Percentiles rank a stretch among this genome's conserved stretches.
phyloP scores from a whole-genome alignment of 192 early-diverging fungal species.

The Chytriomyces confervae region DNA sequence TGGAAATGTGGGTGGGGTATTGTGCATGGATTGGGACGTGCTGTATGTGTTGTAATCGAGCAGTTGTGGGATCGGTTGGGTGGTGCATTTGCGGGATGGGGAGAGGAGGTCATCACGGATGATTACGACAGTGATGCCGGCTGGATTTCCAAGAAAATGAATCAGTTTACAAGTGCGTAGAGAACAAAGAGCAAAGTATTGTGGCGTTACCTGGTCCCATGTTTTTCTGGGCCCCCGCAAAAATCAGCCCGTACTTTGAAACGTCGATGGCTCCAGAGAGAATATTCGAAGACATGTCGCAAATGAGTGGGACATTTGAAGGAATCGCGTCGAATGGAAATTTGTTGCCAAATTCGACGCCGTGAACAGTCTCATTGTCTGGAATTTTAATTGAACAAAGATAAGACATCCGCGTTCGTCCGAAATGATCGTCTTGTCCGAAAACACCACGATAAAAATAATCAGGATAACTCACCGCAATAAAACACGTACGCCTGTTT shows the following conservation, averaged over 20 bases:
- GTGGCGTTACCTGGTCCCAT: constrained; percentile 44
- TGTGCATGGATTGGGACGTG: constrained; percentile 87
- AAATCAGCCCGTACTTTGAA: constrained; percentile 82
- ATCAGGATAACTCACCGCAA: constrained; percentile 56
- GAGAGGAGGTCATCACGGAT: constrained; percentile 87
- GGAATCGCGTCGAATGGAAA: constrained; percentile 55
- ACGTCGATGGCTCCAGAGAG: constrained; percentile 73
- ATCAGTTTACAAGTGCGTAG: background rate
- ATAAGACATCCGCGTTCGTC: no score
- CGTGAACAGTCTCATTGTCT: constrained; percentile 97
- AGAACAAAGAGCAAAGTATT: background rate
- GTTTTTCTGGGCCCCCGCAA: constrained; percentile 99
- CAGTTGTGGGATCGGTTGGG: constrained; percentile 64
- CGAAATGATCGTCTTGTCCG: no score
- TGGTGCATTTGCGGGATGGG: constrained; percentile 50
- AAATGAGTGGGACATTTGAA: constrained; percentile 75
- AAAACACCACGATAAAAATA: background rate
- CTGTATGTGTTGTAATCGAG: constrained; percentile 86
- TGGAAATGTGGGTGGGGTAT: constrained; percentile 94
- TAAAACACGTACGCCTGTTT: constrained; percentile 92
- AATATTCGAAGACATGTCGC: constrained; percentile 71
- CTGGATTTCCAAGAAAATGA: constrained; percentile 68
- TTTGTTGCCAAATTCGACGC: constrained; percentile 81
- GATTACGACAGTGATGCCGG: constrained; percentile 92
- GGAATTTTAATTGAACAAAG: no score